These are phyloP conservation scores for Ichthyophthirius multifiliis DNA, from an alignment of 169 alveolate species.

Conservation along the genomic window DNA sequence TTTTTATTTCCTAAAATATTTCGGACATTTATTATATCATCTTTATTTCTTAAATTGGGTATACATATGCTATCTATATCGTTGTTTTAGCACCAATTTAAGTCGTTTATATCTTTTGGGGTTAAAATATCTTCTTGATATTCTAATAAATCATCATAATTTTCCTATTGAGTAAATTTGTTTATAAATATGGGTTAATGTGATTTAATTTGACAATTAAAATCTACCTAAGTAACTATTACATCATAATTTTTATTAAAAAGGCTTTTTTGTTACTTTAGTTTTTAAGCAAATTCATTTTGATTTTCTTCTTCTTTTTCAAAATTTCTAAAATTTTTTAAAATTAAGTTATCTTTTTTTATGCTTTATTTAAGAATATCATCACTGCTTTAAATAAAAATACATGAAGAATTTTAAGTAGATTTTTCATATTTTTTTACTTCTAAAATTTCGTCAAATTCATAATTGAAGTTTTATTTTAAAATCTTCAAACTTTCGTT, in stretches of 20 bases:
- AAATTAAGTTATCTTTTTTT: too few species aligned
- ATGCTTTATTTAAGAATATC: too few species aligned
- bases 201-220: slow-evolving; percentile 28
- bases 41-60: slow-evolving; percentile 25
- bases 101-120: slow-evolving; percentile 34
- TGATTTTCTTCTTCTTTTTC: too few species aligned
- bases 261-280: not conserved
- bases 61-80: slow-evolving; percentile 21
- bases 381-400: too few species aligned
- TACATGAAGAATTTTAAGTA: too few species aligned
- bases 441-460: too few species aligned
- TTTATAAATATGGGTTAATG: slow-evolving; percentile 24
- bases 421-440: too few species aligned
- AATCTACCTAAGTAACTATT: slow-evolving; percentile 22
- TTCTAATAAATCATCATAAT: not conserved
- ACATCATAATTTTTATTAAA: slow-evolving; percentile 13
- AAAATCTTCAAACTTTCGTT: not conserved
- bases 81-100: not conserved
- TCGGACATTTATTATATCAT: slow-evolving; percentile 20
- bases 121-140: not conserved
- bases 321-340: too few species aligned
- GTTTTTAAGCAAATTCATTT: not conserved
- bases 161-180: not conserved
- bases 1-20: not conserved
- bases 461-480: too few species aligned